Percentiles rank a stretch among this genome's conserved stretches.
phyloP scores from a whole-genome alignment of 2,329 filamentous ascomycete genomes.

The Xylaria sp. region DNA sequence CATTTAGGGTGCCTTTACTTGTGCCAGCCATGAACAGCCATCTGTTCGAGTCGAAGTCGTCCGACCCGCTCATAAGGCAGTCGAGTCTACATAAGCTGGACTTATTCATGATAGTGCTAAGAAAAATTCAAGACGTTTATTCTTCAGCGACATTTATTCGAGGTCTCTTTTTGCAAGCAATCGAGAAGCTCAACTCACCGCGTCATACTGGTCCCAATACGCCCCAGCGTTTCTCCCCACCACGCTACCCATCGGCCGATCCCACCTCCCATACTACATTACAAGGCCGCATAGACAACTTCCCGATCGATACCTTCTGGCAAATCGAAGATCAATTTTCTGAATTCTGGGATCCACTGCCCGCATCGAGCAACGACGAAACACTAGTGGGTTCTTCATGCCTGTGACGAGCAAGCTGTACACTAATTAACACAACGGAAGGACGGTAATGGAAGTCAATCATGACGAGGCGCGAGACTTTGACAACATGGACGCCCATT shows the following conservation, averaged over 20 bases:
- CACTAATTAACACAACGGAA: slow-evolving; percentile 11
- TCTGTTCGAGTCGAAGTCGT: slow-evolving; percentile 33
- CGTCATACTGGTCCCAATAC: slow-evolving; percentile 20
- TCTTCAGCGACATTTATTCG: slow-evolving; percentile 33
- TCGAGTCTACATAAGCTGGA: slow-evolving; percentile 35
- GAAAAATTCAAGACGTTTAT: slow-evolving; percentile 31
- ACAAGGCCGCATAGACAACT: slow-evolving; percentile 10
- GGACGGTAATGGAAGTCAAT: slow-evolving; percentile 8
- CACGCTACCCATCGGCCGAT: background rate
- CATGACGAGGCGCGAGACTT: background rate
- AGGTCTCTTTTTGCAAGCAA: slow-evolving; percentile 32
- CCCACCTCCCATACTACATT: background rate
- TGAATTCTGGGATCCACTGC: slow-evolving; percentile 27
- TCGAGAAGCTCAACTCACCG: slow-evolving; percentile 33
- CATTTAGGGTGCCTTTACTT: slow-evolving; percentile 27
- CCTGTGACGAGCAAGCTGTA: background rate
- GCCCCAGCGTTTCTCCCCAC: slow-evolving; percentile 12
- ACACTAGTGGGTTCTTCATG: slow-evolving; percentile 10
- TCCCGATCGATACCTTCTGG: slow-evolving; percentile 26
- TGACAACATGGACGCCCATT: background rate
- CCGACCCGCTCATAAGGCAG: slow-evolving; percentile 33
- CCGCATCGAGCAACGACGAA: slow-evolving; percentile 2
- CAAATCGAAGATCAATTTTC: slow-evolving; percentile 25
- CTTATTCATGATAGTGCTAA: slow-evolving; percentile 33
- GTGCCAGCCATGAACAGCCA: slow-evolving; percentile 35